Conservation (phyloP, 2,329 filamentous ascomycete genomes). For the Ploettnerulaceae sp. region DNA sequence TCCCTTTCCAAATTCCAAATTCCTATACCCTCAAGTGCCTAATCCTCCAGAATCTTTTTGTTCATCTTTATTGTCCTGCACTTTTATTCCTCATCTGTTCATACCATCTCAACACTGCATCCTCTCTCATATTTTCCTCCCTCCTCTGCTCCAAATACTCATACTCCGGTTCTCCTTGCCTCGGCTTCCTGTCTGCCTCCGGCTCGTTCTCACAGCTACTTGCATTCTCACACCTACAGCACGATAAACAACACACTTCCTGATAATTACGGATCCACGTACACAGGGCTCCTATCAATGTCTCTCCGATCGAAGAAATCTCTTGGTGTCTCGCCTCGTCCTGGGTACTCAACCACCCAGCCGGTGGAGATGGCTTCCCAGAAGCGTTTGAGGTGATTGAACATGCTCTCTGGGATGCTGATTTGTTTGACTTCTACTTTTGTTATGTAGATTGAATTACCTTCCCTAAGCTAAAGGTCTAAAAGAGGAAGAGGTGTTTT, state of each 20-base stretch:
- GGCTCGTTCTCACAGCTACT: constrained; percentile 3
- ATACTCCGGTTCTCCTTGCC: neutral
- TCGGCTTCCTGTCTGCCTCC: neutral
- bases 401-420: no score
- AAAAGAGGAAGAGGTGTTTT: neutral
- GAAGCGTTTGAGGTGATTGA: constrained; percentile 15
- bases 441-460: no score
- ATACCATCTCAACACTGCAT: constrained; percentile 12
- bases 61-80: no score
- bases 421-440: no score
- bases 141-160: neutral
- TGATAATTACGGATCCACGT: neutral
- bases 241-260: constrained; percentile 1
- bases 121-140: constrained; percentile 5
- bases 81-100: constrained; percentile 13
- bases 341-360: constrained; percentile 26
- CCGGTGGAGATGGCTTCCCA: constrained; percentile 23
- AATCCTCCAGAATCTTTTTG: no score
- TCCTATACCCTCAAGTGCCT: no score
- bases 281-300: neutral
- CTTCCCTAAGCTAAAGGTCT: neutral
- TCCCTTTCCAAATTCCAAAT: no score
- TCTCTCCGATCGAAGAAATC: constrained; percentile 26
- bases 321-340: constrained; percentile 13
- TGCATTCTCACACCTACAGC: neutral